Percentiles rank a stretch among this genome's conserved stretches.
Evolutionary conservation across 257 asterid genomes (phyloP).

Genomic region (Ophiorrhiza pumila): DNA sequence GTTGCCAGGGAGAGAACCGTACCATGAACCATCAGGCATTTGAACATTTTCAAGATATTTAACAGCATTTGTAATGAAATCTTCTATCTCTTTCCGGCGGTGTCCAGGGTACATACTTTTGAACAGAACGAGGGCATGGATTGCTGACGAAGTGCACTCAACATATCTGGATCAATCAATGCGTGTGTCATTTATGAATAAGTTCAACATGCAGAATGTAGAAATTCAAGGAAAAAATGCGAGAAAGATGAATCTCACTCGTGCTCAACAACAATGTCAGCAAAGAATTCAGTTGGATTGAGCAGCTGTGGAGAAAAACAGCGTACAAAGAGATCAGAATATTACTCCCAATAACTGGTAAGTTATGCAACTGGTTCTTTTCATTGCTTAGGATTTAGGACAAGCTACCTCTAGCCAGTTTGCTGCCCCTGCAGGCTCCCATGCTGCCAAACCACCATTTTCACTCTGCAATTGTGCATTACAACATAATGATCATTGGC

Average conservation of each 20-base stretch:
- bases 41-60: constrained; percentile 26
- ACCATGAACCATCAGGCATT: constrained; percentile 38
- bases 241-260: constrained; percentile 19
- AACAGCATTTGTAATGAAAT: constrained; percentile 15
- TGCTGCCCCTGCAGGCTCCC: constrained; percentile 96
- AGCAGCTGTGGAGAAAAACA: constrained; percentile 16
- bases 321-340: not conserved
- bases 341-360: not conserved
- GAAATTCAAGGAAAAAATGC: not conserved
- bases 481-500: not conserved
- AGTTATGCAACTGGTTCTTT: not conserved
- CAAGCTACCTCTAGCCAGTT: constrained; percentile 71
- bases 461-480: constrained; percentile 52
- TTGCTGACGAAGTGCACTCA: constrained; percentile 36
- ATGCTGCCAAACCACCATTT: constrained; percentile 86
- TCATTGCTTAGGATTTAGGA: not conserved
- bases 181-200: not conserved
- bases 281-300: constrained; percentile 34
- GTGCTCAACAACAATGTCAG: constrained; percentile 27
- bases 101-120: constrained; percentile 27
- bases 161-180: constrained; percentile 22
- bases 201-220: not conserved
- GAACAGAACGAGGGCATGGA: constrained; percentile 28
- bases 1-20: not conserved
- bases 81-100: constrained; percentile 26